Evolutionary conservation across 495 filamentous ascomycete genomes (phyloP), one percentile per base, ranked within the genome.

Genomic region (Penicillium atrosanguineum): DNA sequence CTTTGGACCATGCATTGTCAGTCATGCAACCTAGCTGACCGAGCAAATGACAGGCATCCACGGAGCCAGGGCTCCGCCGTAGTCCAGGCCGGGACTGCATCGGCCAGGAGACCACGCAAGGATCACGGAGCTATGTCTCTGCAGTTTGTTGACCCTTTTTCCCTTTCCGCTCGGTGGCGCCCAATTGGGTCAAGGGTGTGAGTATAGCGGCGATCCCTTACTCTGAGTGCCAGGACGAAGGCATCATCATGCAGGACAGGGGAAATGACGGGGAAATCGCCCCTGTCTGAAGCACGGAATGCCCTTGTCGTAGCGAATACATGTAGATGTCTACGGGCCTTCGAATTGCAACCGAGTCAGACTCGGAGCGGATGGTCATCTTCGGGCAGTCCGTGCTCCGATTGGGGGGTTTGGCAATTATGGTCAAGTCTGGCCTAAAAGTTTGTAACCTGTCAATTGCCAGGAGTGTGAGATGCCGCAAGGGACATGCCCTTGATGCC

Each of bases 101-200:
- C 45, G 41, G 55, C 57, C 46, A 59, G 55, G 59, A 55, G 56
- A 55, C 45, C 29, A 59, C 50, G 62, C 62, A 65, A 65, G 62
- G 62, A 60, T 59, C 29, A 36, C 5, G 21, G 38, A 28, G 50
- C 59, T 63, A 56, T 50, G n/a, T 23, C 34, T 25, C 20, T 43
- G 52, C 26, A 44, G 44, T 19, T 51, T 23, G 31, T 25, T 28
- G 6, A 29, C 50, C 5, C 23, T 29, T 41, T 19, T 40, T 15
- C 31, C 38, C 9, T 40, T 9, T 40, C 38, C 38, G 16, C 16
- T 7, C 4, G 9, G 31, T 34, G 31, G 31, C 31, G 31, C 9
- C 31, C 31, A 12, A 14, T 34, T 14, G 8, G 12, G 31, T 34
- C 31, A 14, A 4, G 31, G 31, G 12, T 34, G 31, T 11, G 31